Percentiles rank a stretch among this genome's conserved stretches.
Conservation (phyloP, 805 yeast species). For the Cyberlindnera suaveolens region DNA sequence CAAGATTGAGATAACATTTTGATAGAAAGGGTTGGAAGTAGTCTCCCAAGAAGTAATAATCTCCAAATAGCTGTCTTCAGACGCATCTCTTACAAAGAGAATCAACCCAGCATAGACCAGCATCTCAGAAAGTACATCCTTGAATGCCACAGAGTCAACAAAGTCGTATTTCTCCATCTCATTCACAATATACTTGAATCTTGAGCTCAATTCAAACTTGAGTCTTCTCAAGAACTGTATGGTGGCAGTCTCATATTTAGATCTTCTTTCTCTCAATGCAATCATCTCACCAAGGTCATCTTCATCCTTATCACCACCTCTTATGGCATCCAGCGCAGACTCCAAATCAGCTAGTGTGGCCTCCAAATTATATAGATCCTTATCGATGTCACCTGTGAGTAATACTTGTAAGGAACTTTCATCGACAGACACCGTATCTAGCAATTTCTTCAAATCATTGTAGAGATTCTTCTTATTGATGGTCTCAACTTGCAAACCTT, state of each 20-base stretch:
- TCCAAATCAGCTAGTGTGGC: constrained; percentile 46
- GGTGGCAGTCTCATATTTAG: constrained; percentile 52
- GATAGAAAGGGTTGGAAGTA: constrained; percentile 29
- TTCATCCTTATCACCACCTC: constrained; percentile 37
- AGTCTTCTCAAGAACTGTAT: constrained; percentile 43
- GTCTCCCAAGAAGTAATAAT: constrained; percentile 38
- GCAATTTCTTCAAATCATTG: constrained; percentile 60
- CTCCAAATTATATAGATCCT: constrained; percentile 48
- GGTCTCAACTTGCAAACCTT: constrained; percentile 78
- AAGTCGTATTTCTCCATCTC: constrained; percentile 21
- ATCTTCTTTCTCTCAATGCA: constrained; percentile 63
- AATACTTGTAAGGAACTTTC: constrained; percentile 45
- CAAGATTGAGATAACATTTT: constrained; percentile 25
- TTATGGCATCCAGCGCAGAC: constrained; percentile 59
- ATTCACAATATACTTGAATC: constrained; percentile 33
- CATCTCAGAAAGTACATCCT: constrained; percentile 28
- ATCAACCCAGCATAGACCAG: constrained; percentile 43
- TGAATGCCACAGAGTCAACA: constrained; percentile 6
- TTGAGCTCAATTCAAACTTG: constrained; percentile 34
- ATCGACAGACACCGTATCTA: constrained; percentile 65
- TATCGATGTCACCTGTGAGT: constrained; percentile 41
- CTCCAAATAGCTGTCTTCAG: constrained; percentile 38
- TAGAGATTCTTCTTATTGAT: constrained; percentile 74
- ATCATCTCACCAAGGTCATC: constrained; percentile 54
- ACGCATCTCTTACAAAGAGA: constrained; percentile 53